phyloP scores from a whole-genome alignment of 345 rosid species.

The Odontarrhena argentea region DNA sequence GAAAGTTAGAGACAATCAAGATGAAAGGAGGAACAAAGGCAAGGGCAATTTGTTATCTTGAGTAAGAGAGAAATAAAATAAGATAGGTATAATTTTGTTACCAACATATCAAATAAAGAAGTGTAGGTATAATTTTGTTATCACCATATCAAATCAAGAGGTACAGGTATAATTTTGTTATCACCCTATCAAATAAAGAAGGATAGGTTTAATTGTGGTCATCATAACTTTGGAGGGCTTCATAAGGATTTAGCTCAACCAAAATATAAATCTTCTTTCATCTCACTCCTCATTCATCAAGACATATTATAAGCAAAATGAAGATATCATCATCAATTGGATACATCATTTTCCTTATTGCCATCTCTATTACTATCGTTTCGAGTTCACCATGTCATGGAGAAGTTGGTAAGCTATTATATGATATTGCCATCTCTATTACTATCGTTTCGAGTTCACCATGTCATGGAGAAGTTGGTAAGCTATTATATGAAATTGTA shows the following conservation, averaged over 20 bases:
- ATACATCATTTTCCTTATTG: background rate
- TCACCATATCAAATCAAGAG: too few relatives aligned
- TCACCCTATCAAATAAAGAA: too few relatives aligned
- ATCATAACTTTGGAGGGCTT: background rate
- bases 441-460: conserved; percentile 18
- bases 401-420: conserved; percentile 34
- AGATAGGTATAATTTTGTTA: background rate
- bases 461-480: conserved; percentile 33
- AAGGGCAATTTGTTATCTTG: background rate
- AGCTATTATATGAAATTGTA: background rate
- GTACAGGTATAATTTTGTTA: too few relatives aligned
- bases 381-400: conserved; percentile 25
- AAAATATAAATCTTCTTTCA: background rate
- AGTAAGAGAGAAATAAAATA: conserved; percentile 26
- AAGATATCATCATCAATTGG: conserved; percentile 12
- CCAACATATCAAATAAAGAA: too few relatives aligned
- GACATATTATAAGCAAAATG: conserved; percentile 22
- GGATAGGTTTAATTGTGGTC: background rate
- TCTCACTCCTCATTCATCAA: conserved; percentile 7
- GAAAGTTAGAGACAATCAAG: conserved; percentile 17
- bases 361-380: conserved; percentile 20
- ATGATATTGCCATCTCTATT: too few relatives aligned
- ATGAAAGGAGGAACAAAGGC: background rate
- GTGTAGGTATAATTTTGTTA: too few relatives aligned
- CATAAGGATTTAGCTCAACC: conserved; percentile 2